These are phyloP conservation scores for Scenedesmus sp. DNA, from an alignment of 163 green algal genomes.

Conservation along the genomic window DNA sequence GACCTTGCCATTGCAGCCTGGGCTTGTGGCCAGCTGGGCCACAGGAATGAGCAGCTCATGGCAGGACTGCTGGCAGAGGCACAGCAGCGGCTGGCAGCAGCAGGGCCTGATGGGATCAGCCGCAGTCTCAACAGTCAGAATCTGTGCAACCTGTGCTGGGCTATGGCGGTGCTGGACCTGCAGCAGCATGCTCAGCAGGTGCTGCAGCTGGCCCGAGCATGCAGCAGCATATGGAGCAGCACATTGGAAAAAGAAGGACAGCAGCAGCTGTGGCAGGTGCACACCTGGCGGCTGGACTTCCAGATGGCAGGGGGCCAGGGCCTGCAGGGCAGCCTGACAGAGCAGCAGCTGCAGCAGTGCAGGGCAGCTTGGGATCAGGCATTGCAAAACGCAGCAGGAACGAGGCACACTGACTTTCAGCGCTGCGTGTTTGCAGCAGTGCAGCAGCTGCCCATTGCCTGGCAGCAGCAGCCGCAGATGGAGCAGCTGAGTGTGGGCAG, in stretches of 20 bases:
- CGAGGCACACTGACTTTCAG: neutral
- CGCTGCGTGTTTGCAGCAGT: neutral
- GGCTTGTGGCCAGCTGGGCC: constrained; percentile 13
- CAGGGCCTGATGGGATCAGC: neutral
- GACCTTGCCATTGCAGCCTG: neutral
- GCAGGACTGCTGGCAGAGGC: neutral
- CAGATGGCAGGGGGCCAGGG: neutral
- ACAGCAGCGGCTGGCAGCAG: neutral
- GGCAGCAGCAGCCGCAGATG: constrained; percentile 4
- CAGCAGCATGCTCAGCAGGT: no score
- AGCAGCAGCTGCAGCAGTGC: constrained; percentile 41
- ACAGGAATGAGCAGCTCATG: neutral
- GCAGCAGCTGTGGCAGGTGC: constrained; percentile 19
- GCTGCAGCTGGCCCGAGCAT: neutral
- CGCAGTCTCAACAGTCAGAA: neutral
- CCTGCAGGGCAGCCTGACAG: constrained; percentile 6
- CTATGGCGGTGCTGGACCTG: constrained; percentile 20
- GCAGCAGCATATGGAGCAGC: neutral
- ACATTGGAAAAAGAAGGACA: neutral
- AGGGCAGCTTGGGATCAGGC: neutral
- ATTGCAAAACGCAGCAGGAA: neutral
- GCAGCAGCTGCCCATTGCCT: neutral
- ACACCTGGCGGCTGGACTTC: constrained; percentile 20
- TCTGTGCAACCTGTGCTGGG: constrained; percentile 39
- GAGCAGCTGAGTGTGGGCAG: no score